Evolutionary conservation across 1,284 basidiomycete species (phyloP), one percentile per base, ranked within the genome.

Genomic region (Phellopilus nigrolimitatus): DNA sequence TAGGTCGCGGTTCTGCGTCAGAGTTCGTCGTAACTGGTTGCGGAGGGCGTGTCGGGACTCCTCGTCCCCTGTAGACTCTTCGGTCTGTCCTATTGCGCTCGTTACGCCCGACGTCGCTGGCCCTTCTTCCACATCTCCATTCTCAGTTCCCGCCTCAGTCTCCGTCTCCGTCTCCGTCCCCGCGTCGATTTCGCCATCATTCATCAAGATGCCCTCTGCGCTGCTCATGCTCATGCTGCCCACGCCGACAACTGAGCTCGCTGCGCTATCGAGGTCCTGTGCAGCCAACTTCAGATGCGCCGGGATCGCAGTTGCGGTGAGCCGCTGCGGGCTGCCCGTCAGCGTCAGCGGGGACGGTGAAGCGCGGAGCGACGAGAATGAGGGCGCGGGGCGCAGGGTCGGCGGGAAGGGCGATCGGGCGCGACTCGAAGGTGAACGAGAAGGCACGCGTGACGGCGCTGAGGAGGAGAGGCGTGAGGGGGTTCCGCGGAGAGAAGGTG

Each of bases 1-100:
- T 10, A 71, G 69, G 34, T 71, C 53, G 21, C 43, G 70, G 60
- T 70, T 72, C 54, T 74, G 71, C 58, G 67, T 82, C 48, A 90
- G 66, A 1, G 84, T 88, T 55, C 73, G 75, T 63, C 82, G 73
- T 30, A 90, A 63, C 53, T 88, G 82, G 55, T 88, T 84, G 45
- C 87, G 75, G 43, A 90, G 66, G 12, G 67, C 70, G 63, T 75
- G 78, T 68, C 84, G 85, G 37, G 80, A 76, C 47, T 75, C 74
- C 56, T 81, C 82, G 55, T 76, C 76, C 6, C 64, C 66, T 21
- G 68, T 68, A 49, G 61, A 51, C 21, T 68, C 66, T 19, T 71
- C 69, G 28, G 73, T 62, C 46, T 67, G 69, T 10, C 69, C 78
- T 56, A 67, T 63, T 2, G 71, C 74, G 22, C 66, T 74, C 0